Conservation (phyloP, 2,329 filamentous ascomycete genomes). For the Ophiocordyceps camponoti-leonardi region DNA sequence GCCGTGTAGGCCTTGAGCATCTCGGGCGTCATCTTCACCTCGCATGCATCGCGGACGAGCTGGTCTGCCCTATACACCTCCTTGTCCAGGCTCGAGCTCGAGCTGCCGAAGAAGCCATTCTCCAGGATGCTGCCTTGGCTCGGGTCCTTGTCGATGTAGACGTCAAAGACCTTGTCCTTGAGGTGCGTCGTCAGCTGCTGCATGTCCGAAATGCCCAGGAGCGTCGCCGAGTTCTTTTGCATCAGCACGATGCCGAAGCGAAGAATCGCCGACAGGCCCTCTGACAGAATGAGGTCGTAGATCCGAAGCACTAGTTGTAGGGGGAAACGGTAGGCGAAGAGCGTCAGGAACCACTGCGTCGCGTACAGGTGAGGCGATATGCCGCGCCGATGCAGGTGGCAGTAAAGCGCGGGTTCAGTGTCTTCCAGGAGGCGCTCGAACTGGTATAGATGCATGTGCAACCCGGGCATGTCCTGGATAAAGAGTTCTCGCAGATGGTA, state of each 20-base stretch:
- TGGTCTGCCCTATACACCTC: constrained; percentile 91
- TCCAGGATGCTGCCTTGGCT: constrained; percentile 88
- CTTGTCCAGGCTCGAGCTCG: constrained; percentile 76
- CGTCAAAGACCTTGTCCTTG: constrained; percentile 88
- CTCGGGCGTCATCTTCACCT: constrained; percentile 69
- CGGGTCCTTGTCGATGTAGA: constrained; percentile 88
- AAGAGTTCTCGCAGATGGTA: constrained; percentile 89
- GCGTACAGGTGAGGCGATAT: constrained; percentile 89
- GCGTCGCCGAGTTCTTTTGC: constrained; percentile 71
- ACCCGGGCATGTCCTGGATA: constrained; percentile 85
- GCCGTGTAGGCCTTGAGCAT: constrained; percentile 62
- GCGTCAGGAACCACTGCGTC: constrained; percentile 95
- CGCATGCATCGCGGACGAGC: constrained; percentile 82
- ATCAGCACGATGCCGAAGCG: constrained; percentile 92
- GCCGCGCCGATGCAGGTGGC: constrained; percentile 73
- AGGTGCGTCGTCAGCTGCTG: constrained; percentile 71
- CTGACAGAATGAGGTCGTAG: constrained; percentile 86
- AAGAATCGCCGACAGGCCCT: constrained; percentile 82
- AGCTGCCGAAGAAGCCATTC: constrained; percentile 92
- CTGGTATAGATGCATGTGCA: constrained; percentile 85
- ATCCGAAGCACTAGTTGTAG: constrained; percentile 90
- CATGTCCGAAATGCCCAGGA: constrained; percentile 86
- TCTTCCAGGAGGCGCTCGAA: constrained; percentile 93
- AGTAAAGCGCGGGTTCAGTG: constrained; percentile 83
- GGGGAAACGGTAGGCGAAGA: constrained; percentile 97